Base-by-base conservation (phyloP, 2,329 filamentous ascomycete genomes). In the Pseudogymnoascus sp. region DNA sequence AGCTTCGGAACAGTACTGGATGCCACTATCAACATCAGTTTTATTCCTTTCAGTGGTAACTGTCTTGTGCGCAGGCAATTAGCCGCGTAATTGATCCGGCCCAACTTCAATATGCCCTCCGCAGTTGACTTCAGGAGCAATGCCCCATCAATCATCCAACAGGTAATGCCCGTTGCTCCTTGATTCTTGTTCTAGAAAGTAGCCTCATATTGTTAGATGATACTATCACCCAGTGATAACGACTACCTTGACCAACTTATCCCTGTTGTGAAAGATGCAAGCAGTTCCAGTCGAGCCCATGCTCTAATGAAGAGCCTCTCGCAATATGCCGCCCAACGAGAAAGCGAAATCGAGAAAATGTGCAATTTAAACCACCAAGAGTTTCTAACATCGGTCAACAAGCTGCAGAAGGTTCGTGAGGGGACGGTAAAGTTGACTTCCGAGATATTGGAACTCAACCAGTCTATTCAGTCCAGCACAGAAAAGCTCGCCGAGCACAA, bases 201-300 rank as follows among this genome's bases (percentile, higher is more conserved):
- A 39, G 38, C 22, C 58, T 60, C 30, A 60, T 52, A 12, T 38
- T 58, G 23, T 49, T 72, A 99, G 91, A 95, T 97, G 68, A 92
- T 97, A 65, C 85, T 96, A 69, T 92, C 93, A 2, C 89, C 92
- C 11, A 92, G 92, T 22, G 93, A 97, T 71, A 84, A 88, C 59
- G 94, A 99, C 70, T 97, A 97, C 72, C 86, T 99, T 66, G 94
- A 97, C 73, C 93, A 97, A 72, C 79, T 99, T 60, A 96, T 97
- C 58, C 93, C 92, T 8, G 90, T 95, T 1, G 87, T 99, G 66
- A 94, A 92, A 78, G 93, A 97, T 82, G 92, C 91, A 68, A 86
- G 90, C 65, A 81, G 85, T 69, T 86, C 90, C 62, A 88, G 90
- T 72, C 83, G 90, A 70, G 88, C 87, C 5, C 81, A 81, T 39